Percentiles rank a stretch among this genome's conserved stretches.
These are phyloP conservation scores for Stenogyne calaminthoides DNA, from an alignment of 305 asterid species.

Conservation along the genomic window DNA sequence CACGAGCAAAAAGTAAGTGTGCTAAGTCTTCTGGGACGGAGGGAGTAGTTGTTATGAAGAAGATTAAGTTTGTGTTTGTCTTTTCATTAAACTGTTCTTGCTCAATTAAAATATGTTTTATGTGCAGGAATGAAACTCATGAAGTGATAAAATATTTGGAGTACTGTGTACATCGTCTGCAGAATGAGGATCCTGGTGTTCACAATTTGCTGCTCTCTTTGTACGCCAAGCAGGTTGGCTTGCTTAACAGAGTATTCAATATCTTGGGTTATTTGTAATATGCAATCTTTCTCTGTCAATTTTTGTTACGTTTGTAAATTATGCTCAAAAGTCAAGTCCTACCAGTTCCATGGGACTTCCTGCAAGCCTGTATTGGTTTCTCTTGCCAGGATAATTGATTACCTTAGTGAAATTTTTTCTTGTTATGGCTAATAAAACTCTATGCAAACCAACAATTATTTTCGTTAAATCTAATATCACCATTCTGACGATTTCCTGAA, in stretches of 20 bases:
- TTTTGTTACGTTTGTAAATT: conserved; percentile 18
- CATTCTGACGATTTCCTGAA: not conserved
- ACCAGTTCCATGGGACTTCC: not conserved
- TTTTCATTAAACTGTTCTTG: conserved; percentile 18
- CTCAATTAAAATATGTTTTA: conserved; percentile 18
- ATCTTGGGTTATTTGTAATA: conserved; percentile 25
- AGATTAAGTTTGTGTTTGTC: conserved; percentile 12
- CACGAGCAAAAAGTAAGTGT: no score
- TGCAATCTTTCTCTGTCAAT: conserved; percentile 13
- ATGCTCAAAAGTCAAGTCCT: not conserved
- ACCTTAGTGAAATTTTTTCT: not conserved
- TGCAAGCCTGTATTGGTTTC: not conserved
- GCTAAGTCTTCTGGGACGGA: no score
- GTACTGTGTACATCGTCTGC: conserved; percentile 88
- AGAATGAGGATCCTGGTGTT: conserved; percentile 95
- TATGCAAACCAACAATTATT: not conserved
- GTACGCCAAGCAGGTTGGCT: conserved; percentile 85
- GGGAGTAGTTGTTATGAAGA: conserved; percentile 13
- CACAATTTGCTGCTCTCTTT: conserved; percentile 90
- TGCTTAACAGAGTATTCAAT: conserved; percentile 24
- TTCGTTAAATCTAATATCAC: not conserved
- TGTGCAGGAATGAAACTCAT: conserved; percentile 95
- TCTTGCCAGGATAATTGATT: not conserved
- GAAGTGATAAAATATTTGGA: conserved; percentile 96
- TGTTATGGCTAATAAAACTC: not conserved